Conservation (phyloP, 139 green algal genomes). For the Eudorina sp. region DNA sequence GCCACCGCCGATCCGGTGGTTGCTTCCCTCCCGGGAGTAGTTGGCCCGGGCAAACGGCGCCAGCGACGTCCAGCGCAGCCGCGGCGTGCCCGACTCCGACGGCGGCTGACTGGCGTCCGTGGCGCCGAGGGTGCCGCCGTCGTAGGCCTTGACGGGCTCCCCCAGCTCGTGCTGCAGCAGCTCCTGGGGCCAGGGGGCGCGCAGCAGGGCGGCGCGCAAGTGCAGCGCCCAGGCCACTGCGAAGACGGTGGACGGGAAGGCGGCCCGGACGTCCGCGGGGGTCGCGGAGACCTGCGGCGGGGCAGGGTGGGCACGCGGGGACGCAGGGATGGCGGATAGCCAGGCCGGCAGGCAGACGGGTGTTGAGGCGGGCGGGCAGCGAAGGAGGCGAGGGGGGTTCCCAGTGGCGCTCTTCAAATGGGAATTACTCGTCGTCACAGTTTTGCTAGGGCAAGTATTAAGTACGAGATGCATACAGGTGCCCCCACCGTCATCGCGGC, state of each 20-base stretch:
- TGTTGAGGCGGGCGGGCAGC: no score
- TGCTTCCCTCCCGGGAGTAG: not conserved
- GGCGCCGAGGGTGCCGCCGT: not conserved
- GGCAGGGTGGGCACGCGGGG: not conserved
- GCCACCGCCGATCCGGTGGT: not conserved
- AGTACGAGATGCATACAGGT: no score
- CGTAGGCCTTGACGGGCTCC: not conserved
- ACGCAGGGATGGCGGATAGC: not conserved
- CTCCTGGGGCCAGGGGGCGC: not conserved
- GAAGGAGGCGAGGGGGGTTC: no score
- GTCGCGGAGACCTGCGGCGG: not conserved
- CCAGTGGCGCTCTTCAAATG: no score
- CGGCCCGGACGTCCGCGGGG: not conserved
- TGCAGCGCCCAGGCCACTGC: slow-evolving; percentile 24
- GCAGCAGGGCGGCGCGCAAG: not conserved
- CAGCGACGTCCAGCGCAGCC: not conserved
- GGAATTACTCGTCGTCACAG: no score
- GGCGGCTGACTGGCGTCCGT: not conserved
- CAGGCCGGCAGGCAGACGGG: no score
- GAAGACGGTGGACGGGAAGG: not conserved
- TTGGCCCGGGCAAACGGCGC: not conserved
- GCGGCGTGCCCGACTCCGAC: not conserved
- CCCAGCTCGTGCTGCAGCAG: slow-evolving; percentile 40
- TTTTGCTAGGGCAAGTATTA: no score
- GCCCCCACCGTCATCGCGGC: no score